A percentile compares a stretch with the other conserved stretches of the same genome.
Conservation (phyloP, 768 basidiomycete species). For the Termitomyces sp. region DNA sequence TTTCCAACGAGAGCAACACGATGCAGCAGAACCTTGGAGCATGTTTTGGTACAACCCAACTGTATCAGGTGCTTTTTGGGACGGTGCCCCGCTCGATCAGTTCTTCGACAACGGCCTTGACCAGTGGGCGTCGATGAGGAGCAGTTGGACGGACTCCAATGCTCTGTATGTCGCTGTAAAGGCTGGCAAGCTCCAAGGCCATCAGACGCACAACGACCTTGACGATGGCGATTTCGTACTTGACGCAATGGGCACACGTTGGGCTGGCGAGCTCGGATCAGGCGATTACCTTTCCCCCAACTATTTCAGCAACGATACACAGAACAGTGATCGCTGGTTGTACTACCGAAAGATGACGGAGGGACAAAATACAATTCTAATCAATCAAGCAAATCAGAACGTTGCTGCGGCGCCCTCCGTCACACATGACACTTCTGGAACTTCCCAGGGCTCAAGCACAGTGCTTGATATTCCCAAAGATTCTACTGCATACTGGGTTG, state of each 20-base stretch:
- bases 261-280: constrained; percentile 92
- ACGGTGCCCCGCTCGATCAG: constrained; percentile 73
- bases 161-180: constrained; percentile 88
- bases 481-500: constrained; percentile 80
- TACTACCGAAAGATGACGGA: constrained; percentile 97
- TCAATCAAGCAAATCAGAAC: constrained; percentile 74
- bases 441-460: constrained; percentile 80
- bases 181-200: constrained; percentile 71
- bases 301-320: constrained; percentile 76
- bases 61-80: constrained; percentile 87
- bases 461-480: constrained; percentile 53
- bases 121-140: constrained; percentile 90
- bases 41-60: constrained; percentile 94
- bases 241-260: constrained; percentile 89
- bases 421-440: constrained; percentile 45
- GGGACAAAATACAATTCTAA: constrained; percentile 91
- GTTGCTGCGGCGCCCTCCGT: constrained; percentile 61
- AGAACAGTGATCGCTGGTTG: constrained; percentile 70
- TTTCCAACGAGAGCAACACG: constrained; percentile 86
- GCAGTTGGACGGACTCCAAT: constrained; percentile 84
- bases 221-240: constrained; percentile 95
- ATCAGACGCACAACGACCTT: constrained; percentile 94
- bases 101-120: constrained; percentile 69
- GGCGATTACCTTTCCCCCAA: constrained; percentile 68
- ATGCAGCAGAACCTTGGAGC: constrained; percentile 77